These are phyloP conservation scores for Citropsis articulata DNA, from an alignment of 345 rosid species.

Conservation along the genomic window DNA sequence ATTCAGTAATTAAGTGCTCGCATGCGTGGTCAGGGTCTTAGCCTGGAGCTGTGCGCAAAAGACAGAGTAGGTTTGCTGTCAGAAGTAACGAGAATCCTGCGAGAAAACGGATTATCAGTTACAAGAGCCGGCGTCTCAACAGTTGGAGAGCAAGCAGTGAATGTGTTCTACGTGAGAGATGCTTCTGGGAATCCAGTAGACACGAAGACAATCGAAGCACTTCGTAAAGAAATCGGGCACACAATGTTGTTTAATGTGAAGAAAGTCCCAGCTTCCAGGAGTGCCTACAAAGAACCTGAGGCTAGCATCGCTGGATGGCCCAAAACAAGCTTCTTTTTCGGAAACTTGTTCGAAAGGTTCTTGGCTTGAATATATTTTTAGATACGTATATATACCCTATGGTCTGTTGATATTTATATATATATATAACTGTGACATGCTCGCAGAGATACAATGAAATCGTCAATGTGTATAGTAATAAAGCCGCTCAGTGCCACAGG, in stretches of 20 bases:
- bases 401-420: slow-evolving; percentile 6
- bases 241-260: slow-evolving; percentile 78
- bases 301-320: slow-evolving; percentile 53
- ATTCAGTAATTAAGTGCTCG: neutral
- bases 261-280: slow-evolving; percentile 45
- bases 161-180: slow-evolving; percentile 81
- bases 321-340: slow-evolving; percentile 83
- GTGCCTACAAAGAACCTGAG: slow-evolving; percentile 36
- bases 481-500: neutral
- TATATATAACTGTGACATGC: slow-evolving; percentile 15
- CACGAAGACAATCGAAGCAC: slow-evolving; percentile 69
- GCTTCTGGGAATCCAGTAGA: slow-evolving; percentile 88
- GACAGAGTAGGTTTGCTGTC: slow-evolving; percentile 85
- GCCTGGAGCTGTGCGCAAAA: slow-evolving; percentile 82
- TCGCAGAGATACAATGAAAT: neutral
- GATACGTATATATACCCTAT: too few relatives aligned
- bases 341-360: slow-evolving; percentile 77
- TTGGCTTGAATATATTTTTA: slow-evolving; percentile 44
- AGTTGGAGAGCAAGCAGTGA: slow-evolving; percentile 77
- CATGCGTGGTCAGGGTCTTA: slow-evolving; percentile 50
- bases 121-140: slow-evolving; percentile 87
- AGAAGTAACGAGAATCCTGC: slow-evolving; percentile 76
- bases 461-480: slow-evolving; percentile 18
- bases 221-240: slow-evolving; percentile 79
- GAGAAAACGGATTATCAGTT: slow-evolving; percentile 84